These are phyloP conservation scores for Tricladium varicosporioides DNA, from an alignment of 2,329 filamentous ascomycete species.

Conservation along the genomic window DNA sequence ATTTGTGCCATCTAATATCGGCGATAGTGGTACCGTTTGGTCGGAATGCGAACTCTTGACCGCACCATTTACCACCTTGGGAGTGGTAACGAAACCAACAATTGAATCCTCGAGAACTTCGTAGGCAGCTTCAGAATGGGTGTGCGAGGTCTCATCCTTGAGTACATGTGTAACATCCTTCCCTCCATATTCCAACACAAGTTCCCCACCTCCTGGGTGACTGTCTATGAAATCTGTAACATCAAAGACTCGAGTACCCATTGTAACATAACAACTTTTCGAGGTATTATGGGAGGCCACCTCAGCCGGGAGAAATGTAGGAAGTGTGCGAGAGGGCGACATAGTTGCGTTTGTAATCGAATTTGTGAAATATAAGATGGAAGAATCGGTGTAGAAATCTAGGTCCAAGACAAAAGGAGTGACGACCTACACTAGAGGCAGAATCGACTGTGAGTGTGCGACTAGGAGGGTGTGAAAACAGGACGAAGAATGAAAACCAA, in stretches of 20 bases:
- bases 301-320: constrained; percentile 77
- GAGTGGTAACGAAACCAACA: constrained; percentile 73
- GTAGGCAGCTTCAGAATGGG: constrained; percentile 90
- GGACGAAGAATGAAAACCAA: not conserved
- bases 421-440: not conserved
- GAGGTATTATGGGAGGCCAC: constrained; percentile 76
- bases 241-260: constrained; percentile 91
- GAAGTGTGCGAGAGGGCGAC: constrained; percentile 81
- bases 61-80: constrained; percentile 39
- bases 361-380: not conserved
- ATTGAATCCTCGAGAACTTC: constrained; percentile 87
- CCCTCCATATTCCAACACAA: constrained; percentile 87
- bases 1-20: constrained; percentile 44
- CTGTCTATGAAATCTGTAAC: constrained; percentile 86
- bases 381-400: not conserved
- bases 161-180: constrained; percentile 83
- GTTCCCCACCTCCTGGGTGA: constrained; percentile 85
- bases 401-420: not conserved
- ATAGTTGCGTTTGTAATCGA: constrained; percentile 26
- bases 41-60: constrained; percentile 36
- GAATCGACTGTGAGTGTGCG: not conserved
- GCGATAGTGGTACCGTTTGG: constrained; percentile 51
- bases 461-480: not conserved
- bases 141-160: constrained; percentile 78
- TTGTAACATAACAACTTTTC: constrained; percentile 88